Base-by-base conservation (phyloP, 345 rosid genomes). In the Syzygium grande region DNA sequence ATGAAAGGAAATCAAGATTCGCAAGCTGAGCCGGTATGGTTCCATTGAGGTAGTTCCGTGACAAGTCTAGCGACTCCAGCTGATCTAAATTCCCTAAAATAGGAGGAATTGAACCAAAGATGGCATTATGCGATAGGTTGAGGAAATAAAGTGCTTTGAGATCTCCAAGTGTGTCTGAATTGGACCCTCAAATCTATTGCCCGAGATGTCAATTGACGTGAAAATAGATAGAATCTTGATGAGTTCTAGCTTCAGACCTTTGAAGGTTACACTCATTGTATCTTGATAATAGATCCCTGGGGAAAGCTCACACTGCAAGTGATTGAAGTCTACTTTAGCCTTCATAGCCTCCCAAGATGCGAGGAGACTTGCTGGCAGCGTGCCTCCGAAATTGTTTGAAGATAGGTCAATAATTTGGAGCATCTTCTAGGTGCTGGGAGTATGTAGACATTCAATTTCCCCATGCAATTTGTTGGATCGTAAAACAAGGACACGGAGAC, bases 361-460 rank as follows among this genome's bases (percentile, higher is more conserved):
- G 1, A 88, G 58, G 54, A 49, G 54, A 17, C 17, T 29, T 2
- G 5, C 2, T 15, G 91, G 89, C 0, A 92, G 2, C 1, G 2
- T 41, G 6, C 91, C 88, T 9, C 0, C 9, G n/a, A 95, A 94
- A 11, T 61, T 0, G 34, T 94, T 95, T 0, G 84, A 25, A 4
- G 95, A 89, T 2, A 94, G 52, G 61, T 94, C 96, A 0, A 93
- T 85, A 16, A 95, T 91, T 38, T 92, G 94, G 25, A 95, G 92
- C 38, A 0, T 87, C 3, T 88, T 84, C 89, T 93, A 93, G 0
- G 61, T 41, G 17, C 2, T 1, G 1, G 86, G 16, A 22, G 7
- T 11, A 2, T 56, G 3, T 0, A 14, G 79, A 89, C 95, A 93
- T 41, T 16, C 52, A 86, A 95, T 89, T 9, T 22, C 53, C 14